Percentiles rank a stretch among this genome's conserved stretches.
phyloP scores from a whole-genome alignment of 1,139 yeast species.

The Entelexis sorbosivorans region DNA sequence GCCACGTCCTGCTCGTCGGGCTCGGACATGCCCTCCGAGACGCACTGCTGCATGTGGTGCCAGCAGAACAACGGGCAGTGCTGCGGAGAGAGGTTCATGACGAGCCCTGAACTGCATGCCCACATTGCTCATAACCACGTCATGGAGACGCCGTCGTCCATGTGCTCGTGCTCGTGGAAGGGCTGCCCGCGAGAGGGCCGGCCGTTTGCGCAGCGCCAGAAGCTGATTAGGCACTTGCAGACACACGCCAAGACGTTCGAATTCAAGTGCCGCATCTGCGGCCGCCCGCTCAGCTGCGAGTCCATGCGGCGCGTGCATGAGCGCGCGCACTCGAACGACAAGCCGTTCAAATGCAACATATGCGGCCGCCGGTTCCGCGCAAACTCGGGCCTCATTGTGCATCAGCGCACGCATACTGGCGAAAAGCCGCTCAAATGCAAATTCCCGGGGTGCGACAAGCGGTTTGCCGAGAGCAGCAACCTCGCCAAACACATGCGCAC shows the following conservation, averaged over 20 bases:
- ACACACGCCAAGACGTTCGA: slow-evolving; percentile 49
- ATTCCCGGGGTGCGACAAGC: slow-evolving; percentile 67
- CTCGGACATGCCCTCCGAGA: slow-evolving; percentile 3
- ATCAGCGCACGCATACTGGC: slow-evolving; percentile 78
- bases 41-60: slow-evolving; percentile 18
- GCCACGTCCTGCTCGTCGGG: slow-evolving; percentile 7
- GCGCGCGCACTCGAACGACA: slow-evolving; percentile 78
- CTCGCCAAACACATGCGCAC: slow-evolving; percentile 71
- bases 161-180: slow-evolving; percentile 53
- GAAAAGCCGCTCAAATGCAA: slow-evolving; percentile 79
- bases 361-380: slow-evolving; percentile 70
- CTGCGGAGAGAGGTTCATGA: slow-evolving; percentile 43
- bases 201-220: slow-evolving; percentile 72
- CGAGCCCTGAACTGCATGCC: slow-evolving; percentile 52
- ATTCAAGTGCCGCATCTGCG: slow-evolving; percentile 48
- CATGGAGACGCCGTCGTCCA: slow-evolving; percentile 58
- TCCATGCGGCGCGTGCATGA: slow-evolving; percentile 61
- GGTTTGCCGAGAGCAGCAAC: slow-evolving; percentile 83
- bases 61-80: slow-evolving; percentile 22
- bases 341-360: slow-evolving; percentile 68
- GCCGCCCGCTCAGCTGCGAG: slow-evolving; percentile 57
- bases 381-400: slow-evolving; percentile 47
- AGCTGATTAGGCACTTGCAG: slow-evolving; percentile 72
- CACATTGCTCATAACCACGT: slow-evolving; percentile 62
- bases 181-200: slow-evolving; percentile 56